Conservation (phyloP, 176 grass and related monocot species). For the Cymbopogon citratus region DNA sequence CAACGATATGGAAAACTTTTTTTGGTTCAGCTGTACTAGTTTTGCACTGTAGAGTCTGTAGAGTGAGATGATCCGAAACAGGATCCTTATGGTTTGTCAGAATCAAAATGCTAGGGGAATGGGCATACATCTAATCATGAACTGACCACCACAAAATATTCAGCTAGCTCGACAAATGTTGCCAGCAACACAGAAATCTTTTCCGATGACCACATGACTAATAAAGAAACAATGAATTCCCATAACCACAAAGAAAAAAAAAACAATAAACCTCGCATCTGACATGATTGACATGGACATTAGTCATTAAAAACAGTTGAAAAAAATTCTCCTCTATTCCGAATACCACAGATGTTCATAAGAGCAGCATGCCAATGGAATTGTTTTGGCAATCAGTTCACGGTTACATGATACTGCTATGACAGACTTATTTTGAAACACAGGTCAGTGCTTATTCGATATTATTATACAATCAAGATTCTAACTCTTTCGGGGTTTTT, state of each 20-base stretch:
- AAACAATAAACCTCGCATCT: neutral
- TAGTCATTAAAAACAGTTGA: neutral
- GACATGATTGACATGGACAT: neutral
- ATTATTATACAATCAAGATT: constrained; percentile 18
- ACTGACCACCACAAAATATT: neutral
- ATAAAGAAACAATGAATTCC: neutral
- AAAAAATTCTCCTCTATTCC: neutral
- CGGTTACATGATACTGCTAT: constrained; percentile 18
- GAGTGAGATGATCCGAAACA: neutral
- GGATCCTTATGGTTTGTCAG: neutral
- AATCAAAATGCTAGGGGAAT: neutral
- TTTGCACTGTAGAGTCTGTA: neutral
- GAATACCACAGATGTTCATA: constrained; percentile 10
- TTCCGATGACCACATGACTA: neutral
- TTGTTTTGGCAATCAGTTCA: neutral
- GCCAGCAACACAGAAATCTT: neutral
- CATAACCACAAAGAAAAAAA: neutral
- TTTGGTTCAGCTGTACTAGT: neutral
- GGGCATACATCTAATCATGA: neutral
- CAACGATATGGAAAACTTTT: neutral
- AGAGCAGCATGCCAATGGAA: neutral
- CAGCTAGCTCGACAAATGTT: constrained; percentile 23
- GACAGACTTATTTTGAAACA: constrained; percentile 22
- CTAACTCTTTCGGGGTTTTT: constrained; percentile 72
- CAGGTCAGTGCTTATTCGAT: neutral